These are phyloP conservation scores for Pichia rugopelliculosa DNA, from an alignment of 805 yeast species.

Conservation along the genomic window DNA sequence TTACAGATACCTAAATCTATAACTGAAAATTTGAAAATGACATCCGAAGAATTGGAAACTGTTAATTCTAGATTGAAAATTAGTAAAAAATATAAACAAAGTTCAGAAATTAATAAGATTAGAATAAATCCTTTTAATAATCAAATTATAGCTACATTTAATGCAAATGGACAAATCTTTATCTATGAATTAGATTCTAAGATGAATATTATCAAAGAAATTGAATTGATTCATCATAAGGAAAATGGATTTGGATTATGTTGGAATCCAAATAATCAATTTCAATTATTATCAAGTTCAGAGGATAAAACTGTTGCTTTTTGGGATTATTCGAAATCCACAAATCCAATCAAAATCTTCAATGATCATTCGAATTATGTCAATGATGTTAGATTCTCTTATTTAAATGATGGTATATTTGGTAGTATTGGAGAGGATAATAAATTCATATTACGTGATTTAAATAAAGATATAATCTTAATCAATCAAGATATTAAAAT, in stretches of 20 bases:
- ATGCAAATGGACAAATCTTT: conserved; percentile 56
- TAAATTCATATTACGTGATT: conserved; percentile 46
- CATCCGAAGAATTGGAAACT: conserved; percentile 25
- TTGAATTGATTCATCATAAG: conserved; percentile 42
- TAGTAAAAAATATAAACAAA: conserved; percentile 51
- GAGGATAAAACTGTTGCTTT: conserved; percentile 61
- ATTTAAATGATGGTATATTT: conserved; percentile 40
- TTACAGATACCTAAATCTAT: conserved; percentile 49
- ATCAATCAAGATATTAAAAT: conserved; percentile 22
- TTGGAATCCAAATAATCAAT: conserved; percentile 47
- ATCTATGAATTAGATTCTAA: conserved; percentile 36
- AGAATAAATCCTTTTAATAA: conserved; percentile 60
- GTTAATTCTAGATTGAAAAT: conserved; percentile 53
- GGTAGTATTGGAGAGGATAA: conserved; percentile 75
- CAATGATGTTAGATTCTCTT: conserved; percentile 72
- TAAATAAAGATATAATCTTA: conserved; percentile 29
- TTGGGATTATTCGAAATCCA: conserved; percentile 40
- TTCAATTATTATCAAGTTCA: conserved; percentile 50
- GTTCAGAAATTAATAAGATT: conserved; percentile 65
- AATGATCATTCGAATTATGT: conserved; percentile 49
- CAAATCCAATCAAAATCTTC: conserved; percentile 27
- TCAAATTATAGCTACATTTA: conserved; percentile 53
- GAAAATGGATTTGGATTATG: conserved; percentile 71
- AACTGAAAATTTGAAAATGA: conserved; percentile 17
- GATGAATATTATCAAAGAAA: conserved; percentile 18